Evolutionary conservation across 257 asterid genomes (phyloP), one percentile per base, ranked within the genome.

Genomic region (Cordia subcordata): DNA sequence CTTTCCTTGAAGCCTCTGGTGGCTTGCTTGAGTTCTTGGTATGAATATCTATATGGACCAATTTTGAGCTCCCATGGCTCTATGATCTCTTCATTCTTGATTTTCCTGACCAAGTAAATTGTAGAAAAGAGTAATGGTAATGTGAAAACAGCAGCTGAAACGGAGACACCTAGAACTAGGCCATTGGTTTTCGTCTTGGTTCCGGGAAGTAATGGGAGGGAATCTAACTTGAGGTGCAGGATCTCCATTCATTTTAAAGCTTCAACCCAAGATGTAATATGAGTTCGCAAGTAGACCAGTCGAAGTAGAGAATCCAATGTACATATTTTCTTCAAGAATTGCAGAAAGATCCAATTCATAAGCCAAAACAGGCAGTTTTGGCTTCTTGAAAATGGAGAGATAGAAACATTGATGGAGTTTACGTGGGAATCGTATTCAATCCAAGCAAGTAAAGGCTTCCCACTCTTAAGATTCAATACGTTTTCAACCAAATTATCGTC

Each of bases 51-150:
- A 8, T 85, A 87, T 8, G 94, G 96, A 50, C 84, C 91, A 17
- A 82, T 75, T 8, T 88, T 93, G 0, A 83, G 83, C 73, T 88
- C 96, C 96, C 96, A 85, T 1, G 77, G 13, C 42, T 88, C 96
- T 0, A 80, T 77, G 10, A 70, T 81, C 55, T 88, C 93, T 13
- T 72, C 70, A 54, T 79, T 75, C 63, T 74, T 83, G 58, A 70
- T 71, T 55, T 69, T 81, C 32, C 62, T 68, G 5, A 68, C 17
- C 44, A 73, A 0, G 57, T 44, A 72, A 50, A 69, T 1, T 14
- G 53, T 64, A 21, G 72, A 20, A n/a, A 72, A 18, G 23, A 80
- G 42, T 14, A 57, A 66, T 56, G 58, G 37, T 1, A 68, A 15
- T 1, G 57, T 0, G 0, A 68, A 51, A n/a, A 70, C 51, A 13